These are phyloP conservation scores for Aspergillus olivimuriae DNA, from an alignment of 495 filamentous ascomycete genomes.

Conservation along the genomic window DNA sequence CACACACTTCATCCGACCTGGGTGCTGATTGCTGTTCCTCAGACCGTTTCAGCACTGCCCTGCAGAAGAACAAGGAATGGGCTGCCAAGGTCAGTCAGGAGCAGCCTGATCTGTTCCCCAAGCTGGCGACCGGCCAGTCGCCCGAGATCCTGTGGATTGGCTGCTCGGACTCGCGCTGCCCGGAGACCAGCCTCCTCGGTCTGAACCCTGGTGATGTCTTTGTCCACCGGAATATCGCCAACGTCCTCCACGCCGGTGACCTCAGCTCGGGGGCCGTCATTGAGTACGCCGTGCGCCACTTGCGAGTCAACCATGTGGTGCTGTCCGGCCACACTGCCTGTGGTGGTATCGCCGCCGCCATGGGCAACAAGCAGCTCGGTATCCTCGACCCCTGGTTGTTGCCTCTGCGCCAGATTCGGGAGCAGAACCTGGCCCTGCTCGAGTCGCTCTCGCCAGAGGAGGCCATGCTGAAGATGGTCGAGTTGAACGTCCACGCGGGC, in stretches of 20 bases:
- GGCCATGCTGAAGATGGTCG: constrained; percentile 49
- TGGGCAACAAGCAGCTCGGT: constrained; percentile 62
- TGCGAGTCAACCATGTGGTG: constrained; percentile 77
- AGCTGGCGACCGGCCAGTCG: constrained; percentile 59
- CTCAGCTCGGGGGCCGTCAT: constrained; percentile 72
- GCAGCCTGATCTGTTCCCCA: constrained; percentile 68
- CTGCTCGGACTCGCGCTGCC: constrained; percentile 84
- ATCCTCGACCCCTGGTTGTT: constrained; percentile 79
- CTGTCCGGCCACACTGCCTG: constrained; percentile 80
- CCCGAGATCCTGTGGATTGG: constrained; percentile 87
- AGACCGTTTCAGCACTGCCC: constrained; percentile 29
- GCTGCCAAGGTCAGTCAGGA: constrained; percentile 55
- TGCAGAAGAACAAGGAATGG: constrained; percentile 61
- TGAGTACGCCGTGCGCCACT: constrained; percentile 68
- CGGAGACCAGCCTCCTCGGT: constrained; percentile 77
- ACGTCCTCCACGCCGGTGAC: constrained; percentile 73
- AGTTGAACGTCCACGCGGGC: constrained; percentile 65
- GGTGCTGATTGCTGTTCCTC: constrained; percentile 13
- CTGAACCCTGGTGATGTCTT: constrained; percentile 86
- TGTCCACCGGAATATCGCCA: constrained; percentile 92
- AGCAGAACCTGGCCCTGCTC: constrained; percentile 34
- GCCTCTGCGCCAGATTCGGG: constrained; percentile 59
- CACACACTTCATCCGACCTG: constrained; percentile 5
- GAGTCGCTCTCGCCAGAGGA: constrained; percentile 46
- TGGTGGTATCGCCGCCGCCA: constrained; percentile 67